Evolutionary conservation across 1,139 yeast genomes (phyloP), one percentile per base, ranked within the genome.

Genomic region (Geotrichum carabidarum): DNA sequence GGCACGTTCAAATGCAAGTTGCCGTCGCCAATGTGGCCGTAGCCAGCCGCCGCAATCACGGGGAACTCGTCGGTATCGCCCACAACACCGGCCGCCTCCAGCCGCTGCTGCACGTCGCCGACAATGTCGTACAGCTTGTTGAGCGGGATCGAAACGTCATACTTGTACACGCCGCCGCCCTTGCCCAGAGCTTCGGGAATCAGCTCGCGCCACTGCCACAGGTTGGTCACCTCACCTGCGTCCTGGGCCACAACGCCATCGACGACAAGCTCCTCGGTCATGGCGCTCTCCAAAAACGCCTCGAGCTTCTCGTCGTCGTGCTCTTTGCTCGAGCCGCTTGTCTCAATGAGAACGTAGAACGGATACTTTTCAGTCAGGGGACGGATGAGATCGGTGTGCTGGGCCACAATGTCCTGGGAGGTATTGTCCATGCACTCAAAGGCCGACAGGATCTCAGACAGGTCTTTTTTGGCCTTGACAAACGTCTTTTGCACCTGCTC

Each of bases 231-330:
- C 71, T 93, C 98, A 2, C 94, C 78, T 71, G 51, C 96, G 70
- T 90, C 98, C 71, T 90, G 96, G 4, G 99, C 96, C 60, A 93
- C 87, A 49, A 89, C 93, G 63, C 99, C 99, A 68, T 93, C 98
- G 22, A 78, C 77, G 36, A 93, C 94, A 49, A 83, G 71, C 45
- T 86, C 98, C 44, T 81, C 80, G 68, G 87, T 96, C 90, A 93
- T 86, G 35, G 86, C 85, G 42, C 75, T 76, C 63, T 89, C 98
- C 66, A 93, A 76, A 71, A 93, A 93, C 0, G 78, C 69, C 68
- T 89, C 96, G 36, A 79, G 71, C 56, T 84, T 74, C 36, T 47
- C 72, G 56, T 75, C 71, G 46, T 76, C 73, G 44, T 75, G 74
- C 44, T 86, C 95, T 64, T 86, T 84, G 69, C 84, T 86, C 5